Evolutionary conservation across 345 rosid species (phyloP).

Genomic region (Aquilaria yunnanensis): DNA sequence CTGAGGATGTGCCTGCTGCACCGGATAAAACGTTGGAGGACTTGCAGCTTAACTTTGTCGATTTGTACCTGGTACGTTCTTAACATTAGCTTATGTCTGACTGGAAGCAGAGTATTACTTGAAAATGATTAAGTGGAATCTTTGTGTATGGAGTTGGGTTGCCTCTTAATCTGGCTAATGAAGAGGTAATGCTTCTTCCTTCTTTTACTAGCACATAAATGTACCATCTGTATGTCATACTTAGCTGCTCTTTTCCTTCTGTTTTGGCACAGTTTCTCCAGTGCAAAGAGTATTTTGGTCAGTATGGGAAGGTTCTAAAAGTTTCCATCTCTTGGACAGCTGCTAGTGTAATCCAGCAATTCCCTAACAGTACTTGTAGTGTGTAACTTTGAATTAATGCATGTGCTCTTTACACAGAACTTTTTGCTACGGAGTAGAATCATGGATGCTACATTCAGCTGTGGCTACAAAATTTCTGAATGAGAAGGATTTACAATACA

Average conservation of each 20-base stretch:
- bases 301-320: conserved; percentile 85
- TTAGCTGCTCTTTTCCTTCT: not conserved
- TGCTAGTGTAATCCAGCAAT: conserved; percentile 74
- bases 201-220: not conserved
- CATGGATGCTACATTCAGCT: too few relatives aligned
- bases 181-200: conserved; percentile 46
- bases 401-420: not conserved
- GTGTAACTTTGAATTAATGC: conserved; percentile 45
- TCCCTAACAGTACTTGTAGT: conserved; percentile 87
- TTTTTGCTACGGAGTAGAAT: too few relatives aligned
- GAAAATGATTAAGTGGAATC: conserved; percentile 75
- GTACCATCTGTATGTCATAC: too few relatives aligned
- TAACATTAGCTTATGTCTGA: too few relatives aligned
- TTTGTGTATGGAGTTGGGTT: conserved; percentile 83
- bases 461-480: too few relatives aligned
- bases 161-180: conserved; percentile 85
- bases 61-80: conserved; percentile 62
- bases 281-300: conserved; percentile 72
- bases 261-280: conserved; percentile 59
- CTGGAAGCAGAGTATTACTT: conserved; percentile 61
- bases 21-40: conserved; percentile 53
- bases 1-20: conserved; percentile 56
- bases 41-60: conserved; percentile 64
- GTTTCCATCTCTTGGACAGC: conserved; percentile 96
- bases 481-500: too few relatives aligned